Evolutionary conservation across 768 basidiomycete genomes (phyloP).

Genomic region (Hygrophorus pudorinus): DNA sequence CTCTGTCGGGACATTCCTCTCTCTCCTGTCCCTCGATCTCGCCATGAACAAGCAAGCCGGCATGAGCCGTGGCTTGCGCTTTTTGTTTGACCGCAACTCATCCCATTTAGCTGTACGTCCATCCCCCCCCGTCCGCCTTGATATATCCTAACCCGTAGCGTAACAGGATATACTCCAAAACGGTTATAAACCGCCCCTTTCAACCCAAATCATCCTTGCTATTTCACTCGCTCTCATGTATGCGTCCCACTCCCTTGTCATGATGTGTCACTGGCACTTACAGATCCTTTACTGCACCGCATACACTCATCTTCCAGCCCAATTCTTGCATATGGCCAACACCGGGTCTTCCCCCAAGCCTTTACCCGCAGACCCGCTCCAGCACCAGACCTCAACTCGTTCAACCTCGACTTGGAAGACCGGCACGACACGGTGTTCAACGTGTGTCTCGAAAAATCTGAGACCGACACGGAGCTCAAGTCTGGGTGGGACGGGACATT

Average conservation of each 20-base stretch:
- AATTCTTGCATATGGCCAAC: conserved; percentile 42
- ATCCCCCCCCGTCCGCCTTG: background rate
- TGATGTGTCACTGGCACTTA: background rate
- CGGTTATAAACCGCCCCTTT: conserved; percentile 40
- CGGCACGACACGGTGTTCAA: no score
- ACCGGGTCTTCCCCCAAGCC: conserved; percentile 38
- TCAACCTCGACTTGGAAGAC: conserved; percentile 3
- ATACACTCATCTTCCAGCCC: conserved; percentile 26
- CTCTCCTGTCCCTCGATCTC: conserved; percentile 46
- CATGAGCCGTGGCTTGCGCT: conserved; percentile 53
- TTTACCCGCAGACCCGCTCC: conserved; percentile 29
- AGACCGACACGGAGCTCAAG: no score
- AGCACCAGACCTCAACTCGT: conserved; percentile 3
- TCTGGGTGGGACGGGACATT: no score
- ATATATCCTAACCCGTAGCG: background rate
- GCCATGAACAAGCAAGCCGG: conserved; percentile 47
- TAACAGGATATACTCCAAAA: conserved; percentile 35
- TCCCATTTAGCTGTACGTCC: conserved; percentile 43
- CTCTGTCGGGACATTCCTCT: conserved; percentile 53
- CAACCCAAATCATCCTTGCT: conserved; percentile 40
- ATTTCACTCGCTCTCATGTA: conserved; percentile 48
- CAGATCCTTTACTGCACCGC: background rate
- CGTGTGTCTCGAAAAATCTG: no score
- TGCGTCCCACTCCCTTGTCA: no score
- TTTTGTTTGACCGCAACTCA: conserved; percentile 51